Base-by-base conservation (phyloP, 768 basidiomycete genomes). In the Pleurotus giganteus region DNA sequence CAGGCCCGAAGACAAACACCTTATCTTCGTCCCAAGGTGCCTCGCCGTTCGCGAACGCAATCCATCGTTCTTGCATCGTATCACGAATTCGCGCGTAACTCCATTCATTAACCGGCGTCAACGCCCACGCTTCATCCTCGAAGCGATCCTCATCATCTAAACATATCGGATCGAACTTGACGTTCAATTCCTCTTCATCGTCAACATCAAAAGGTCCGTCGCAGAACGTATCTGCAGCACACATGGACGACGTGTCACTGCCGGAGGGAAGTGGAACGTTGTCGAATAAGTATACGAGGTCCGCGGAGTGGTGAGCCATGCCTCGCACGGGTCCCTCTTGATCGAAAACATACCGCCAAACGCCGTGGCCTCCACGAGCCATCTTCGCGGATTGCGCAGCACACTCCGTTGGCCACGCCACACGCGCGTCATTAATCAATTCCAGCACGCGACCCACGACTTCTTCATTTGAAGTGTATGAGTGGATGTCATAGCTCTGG, bases 291-390 rank as follows among this genome's bases (percentile, higher is more conserved):
- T 91, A 91, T 54, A 88, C 76, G 41, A 91, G 69, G 65, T 91
- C 89, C 0, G 83, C 82, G 1, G 79, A 83, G 63, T 90, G 86
- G 63, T 89, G 88, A 2, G 88, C 82, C 17, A 81, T 66, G 12
- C 82, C 82, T 44, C 82, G 75, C 21, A 77, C 72, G 7, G 88
- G 86, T 1, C 85, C 81, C 61, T 89, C 89, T 70, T 91, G 89
- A 68, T 91, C 89, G 64, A 91, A 91, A 15, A 89, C 82, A 61
- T 88, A 91, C 55, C 89, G 78, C 84, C 84, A 91, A 4, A 89
- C 87, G n/a, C 79, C 79, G 36, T 72, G 73, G 1, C 83, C 86
- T 12, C 77, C 76, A 2, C 80, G 73, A 45, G 76, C 80, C 15
- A 67, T 71, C 52, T 75, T 75, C 1, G 81, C 77, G 51, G 75